phyloP scores from a whole-genome alignment of 1,284 basidiomycete species.

The Dichomitus squalens region DNA sequence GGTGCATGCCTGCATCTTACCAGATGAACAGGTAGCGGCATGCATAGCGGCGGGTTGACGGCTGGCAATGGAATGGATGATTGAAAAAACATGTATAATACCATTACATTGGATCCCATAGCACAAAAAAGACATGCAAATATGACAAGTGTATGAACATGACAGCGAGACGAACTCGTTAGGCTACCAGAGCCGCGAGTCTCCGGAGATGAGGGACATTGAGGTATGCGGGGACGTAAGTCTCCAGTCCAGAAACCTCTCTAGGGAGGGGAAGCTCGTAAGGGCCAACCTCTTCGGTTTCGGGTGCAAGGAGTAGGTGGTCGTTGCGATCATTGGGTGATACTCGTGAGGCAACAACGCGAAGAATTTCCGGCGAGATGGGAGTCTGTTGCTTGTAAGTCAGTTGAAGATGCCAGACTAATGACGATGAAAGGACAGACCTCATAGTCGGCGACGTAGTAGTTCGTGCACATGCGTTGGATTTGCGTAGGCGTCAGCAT shows the following conservation, averaged over 20 bases:
- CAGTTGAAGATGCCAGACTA: background rate
- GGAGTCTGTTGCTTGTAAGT: slow-evolving; percentile 64
- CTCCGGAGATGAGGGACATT: slow-evolving; percentile 83
- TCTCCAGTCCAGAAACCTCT: slow-evolving; percentile 86
- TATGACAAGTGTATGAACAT: slow-evolving; percentile 27
- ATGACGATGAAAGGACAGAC: slow-evolving; percentile 41
- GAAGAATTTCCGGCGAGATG: slow-evolving; percentile 94
- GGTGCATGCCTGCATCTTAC: slow-evolving; percentile 22
- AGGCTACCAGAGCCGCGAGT: slow-evolving; percentile 81
- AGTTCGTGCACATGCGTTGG: slow-evolving; percentile 97
- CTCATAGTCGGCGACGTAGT: slow-evolving; percentile 99
- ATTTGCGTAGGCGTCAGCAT: slow-evolving; percentile 99
- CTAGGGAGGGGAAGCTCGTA: slow-evolving; percentile 88
- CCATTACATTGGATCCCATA: slow-evolving; percentile 26
- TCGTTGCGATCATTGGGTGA: slow-evolving; percentile 95
- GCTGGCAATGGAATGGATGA: slow-evolving; percentile 2
- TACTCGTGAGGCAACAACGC: slow-evolving; percentile 93
- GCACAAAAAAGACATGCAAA: slow-evolving; percentile 31
- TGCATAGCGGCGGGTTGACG: slow-evolving; percentile 2
- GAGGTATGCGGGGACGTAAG: slow-evolving; percentile 86
- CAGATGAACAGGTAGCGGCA: background rate
- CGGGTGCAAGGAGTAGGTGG: slow-evolving; percentile 90
- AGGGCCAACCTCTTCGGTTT: slow-evolving; percentile 93
- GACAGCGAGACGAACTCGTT: slow-evolving; percentile 25
- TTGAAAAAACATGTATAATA: slow-evolving; percentile 22